Base-by-base conservation (phyloP, 345 rosid genomes). In the Salix viminalis region DNA sequence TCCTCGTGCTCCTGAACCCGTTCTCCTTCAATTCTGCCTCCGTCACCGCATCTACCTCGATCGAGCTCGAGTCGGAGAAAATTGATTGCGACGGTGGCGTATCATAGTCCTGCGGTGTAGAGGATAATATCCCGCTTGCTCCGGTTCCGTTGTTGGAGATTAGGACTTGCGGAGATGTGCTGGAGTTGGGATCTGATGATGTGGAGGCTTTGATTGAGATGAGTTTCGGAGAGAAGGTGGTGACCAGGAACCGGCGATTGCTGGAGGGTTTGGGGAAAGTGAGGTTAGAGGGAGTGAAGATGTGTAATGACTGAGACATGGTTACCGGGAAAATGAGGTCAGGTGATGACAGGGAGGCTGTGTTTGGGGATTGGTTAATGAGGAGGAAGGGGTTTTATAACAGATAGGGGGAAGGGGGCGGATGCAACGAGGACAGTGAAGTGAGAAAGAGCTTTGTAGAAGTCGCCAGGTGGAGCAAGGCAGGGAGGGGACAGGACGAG, bases 11-110 rank as follows among this genome's bases (percentile, higher is more conserved):
- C 76, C 99, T 80, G 87, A 92, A 94, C 28, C 99, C 99, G n/a
- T 96, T 96, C 96, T 96, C 98, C 89, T 94, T 94, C 78, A 96
- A 77, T 80, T 96, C 99, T 7, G 81, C 87, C 85, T 96, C 99
- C 61, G 98, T 94, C 44, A 96, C 98, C 0, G 97, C 71, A 69
- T 96, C 99, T 61, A 96, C 98, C 34, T 96, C 97, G 2, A 93
- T 85, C 34, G 82, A 88, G 60, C 79, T 77, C 48, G 79, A 77
- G 78, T 75, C 86, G 7, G 83, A 54, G 13, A 23, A 12, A 23
- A 58, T 3, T 58, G 64, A 58, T n/a, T 58, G 64, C 14, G 64
- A 58, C 28, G 64, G 64, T n/a, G 64, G 64, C 26, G 64, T 23
- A 3, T 23, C 64, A 24, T 10, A 10, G 26, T 58, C 64, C 28